Evolutionary conservation across 768 basidiomycete genomes (phyloP).

Genomic region (Mrakia hoshinonis): DNA sequence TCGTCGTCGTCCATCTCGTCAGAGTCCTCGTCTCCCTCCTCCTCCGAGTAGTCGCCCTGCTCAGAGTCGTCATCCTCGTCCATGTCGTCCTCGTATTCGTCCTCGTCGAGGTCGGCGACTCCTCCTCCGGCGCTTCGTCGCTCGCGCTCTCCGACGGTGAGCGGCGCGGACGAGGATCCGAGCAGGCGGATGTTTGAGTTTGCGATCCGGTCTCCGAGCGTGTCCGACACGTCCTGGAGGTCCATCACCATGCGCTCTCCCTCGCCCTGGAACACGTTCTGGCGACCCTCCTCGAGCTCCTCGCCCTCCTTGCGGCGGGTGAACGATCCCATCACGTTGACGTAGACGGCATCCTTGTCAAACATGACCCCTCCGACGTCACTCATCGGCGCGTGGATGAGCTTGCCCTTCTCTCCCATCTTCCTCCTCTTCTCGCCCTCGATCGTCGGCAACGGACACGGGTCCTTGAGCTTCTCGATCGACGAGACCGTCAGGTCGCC

Average conservation of each 20-base stretch:
- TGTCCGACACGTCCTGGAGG: constrained; percentile 72
- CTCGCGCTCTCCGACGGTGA: constrained; percentile 42
- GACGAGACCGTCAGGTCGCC: constrained; percentile 74
- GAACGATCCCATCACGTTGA: constrained; percentile 94
- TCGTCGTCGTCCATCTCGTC: constrained; percentile 39
- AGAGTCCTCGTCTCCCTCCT: constrained; percentile 25
- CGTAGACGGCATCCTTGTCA: constrained; percentile 96
- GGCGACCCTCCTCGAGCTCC: constrained; percentile 49
- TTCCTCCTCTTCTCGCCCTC: constrained; percentile 82
- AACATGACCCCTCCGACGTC: constrained; percentile 94
- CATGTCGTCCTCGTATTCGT: constrained; percentile 38
- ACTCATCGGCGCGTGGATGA: constrained; percentile 97
- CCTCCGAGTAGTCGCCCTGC: constrained; percentile 35
- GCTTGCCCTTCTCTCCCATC: constrained; percentile 88
- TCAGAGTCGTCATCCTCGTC: constrained; percentile 41
- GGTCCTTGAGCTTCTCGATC: constrained; percentile 73
- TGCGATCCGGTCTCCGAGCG: constrained; percentile 74
- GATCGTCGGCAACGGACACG: constrained; percentile 84
- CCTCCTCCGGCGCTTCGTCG: constrained; percentile 34
- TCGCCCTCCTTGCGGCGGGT: constrained; percentile 51
- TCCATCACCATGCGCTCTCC: constrained; percentile 98
- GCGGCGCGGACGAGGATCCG: constrained; percentile 64
- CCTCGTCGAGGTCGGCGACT: constrained; percentile 40
- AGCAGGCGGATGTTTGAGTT: constrained; percentile 75
- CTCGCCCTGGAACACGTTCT: constrained; percentile 64